Evolutionary conservation across 2,329 filamentous ascomycete species (phyloP), one percentile per base, ranked within the genome.

Genomic region (Monosporascus sp.): DNA sequence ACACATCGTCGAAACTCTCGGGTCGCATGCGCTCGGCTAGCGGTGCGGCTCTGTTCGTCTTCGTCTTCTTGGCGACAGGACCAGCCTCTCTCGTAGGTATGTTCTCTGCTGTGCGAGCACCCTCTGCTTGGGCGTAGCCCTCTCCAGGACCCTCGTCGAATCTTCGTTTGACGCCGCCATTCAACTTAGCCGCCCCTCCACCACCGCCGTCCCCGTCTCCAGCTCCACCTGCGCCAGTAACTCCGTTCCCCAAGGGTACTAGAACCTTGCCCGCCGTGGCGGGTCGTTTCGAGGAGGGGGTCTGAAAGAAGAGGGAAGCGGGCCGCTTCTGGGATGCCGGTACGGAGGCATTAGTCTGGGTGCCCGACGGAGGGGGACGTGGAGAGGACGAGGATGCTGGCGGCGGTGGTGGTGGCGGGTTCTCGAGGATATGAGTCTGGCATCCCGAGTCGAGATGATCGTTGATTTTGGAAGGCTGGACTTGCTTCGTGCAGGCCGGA

Each of bases 11-110:
- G 7, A 99, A 79, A 1, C 80, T 88, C 52, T 78, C 79, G 2
- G 94, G 94, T 4, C 94, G 84, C 90, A 97, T 96, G 31, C 93
- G 88, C 71, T 99, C 94, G 2, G 94, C 92, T 18, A 99, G 76
- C 1, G 94, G 94, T 8, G 90, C 91, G 1, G 85, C 83, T 63
- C 85, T 84, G 53, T 84, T 81, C 37, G 77, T 81, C 71, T 89
- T 90, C 15, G 79, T 74, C 65, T 85, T 87, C 69, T 93, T 91
- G 4, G 75, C 60, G 8, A 75, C 63, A 15, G 77, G 71, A 25
- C 73, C 73, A 50, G 70, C 59, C 48, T 70, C 58, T 54, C 58
- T 44, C 46, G 47, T 53, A 49, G 54, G 27, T 45, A 38, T 60
- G 55, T 51, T 52, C 38, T 63, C 64, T 50, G 52, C 50, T 47